Evolutionary conservation across 106 monocot genomes (phyloP).

Genomic region (Dactylorhiza incarnata): DNA sequence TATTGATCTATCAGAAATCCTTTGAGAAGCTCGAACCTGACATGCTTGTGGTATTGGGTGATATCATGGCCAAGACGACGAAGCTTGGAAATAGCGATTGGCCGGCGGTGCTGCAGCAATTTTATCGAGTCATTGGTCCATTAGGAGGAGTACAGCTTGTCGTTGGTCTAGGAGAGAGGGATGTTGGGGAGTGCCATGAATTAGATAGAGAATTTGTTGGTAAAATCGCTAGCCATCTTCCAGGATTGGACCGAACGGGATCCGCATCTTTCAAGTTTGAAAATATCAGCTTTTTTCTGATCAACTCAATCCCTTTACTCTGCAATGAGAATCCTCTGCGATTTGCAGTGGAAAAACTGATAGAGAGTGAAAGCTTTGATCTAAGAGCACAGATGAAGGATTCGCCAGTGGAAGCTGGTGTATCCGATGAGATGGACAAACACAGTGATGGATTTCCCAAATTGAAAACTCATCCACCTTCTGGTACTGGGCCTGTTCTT

Average conservation of each 20-base stretch:
- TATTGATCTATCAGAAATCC: constrained; percentile 40
- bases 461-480: constrained; percentile 22
- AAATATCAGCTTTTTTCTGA: constrained; percentile 55
- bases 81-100: constrained; percentile 24
- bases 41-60: constrained; percentile 64
- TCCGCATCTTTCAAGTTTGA: constrained; percentile 39
- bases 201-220: constrained; percentile 26
- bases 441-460: constrained; percentile 11
- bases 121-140: constrained; percentile 42
- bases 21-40: constrained; percentile 45
- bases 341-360: constrained; percentile 45
- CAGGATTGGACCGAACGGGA: constrained; percentile 45
- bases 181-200: constrained; percentile 40
- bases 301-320: constrained; percentile 45
- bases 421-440: background rate
- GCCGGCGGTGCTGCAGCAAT: constrained; percentile 34
- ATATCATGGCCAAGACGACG: constrained; percentile 34
- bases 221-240: constrained; percentile 29
- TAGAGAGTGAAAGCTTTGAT: constrained; percentile 47
- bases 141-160: constrained; percentile 34
- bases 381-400: constrained; percentile 9
- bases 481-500: constrained; percentile 56
- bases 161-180: constrained; percentile 51
- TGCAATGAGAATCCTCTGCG: constrained; percentile 45
- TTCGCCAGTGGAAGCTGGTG: background rate